Percentiles rank a stretch among this genome's conserved stretches.
phyloP scores from a whole-genome alignment of 164 flowering plant species.

The Santalum album region DNA sequence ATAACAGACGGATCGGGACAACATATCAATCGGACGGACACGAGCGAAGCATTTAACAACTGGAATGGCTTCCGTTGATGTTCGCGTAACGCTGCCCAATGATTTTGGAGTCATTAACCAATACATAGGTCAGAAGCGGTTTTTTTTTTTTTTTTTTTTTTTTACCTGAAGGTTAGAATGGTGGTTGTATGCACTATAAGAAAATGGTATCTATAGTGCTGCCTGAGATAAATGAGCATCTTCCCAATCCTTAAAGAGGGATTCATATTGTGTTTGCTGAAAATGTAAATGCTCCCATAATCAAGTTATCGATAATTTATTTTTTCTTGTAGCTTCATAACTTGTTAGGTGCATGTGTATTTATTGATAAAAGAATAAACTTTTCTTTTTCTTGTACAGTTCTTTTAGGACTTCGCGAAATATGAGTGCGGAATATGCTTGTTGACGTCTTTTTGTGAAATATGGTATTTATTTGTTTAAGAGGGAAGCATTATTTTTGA shows the following conservation, averaged over 20 bases:
- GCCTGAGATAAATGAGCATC: neutral
- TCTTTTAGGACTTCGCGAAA: no score
- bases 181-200: neutral
- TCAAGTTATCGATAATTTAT: no score
- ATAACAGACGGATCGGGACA: neutral
- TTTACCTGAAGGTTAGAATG: neutral
- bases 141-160: neutral
- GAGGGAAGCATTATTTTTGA: no score
- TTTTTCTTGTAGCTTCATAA: no score
- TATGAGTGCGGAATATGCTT: no score
- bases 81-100: neutral
- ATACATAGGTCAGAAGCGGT: neutral
- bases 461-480: no score
- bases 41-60: neutral
- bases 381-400: no score
- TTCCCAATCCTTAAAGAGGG: slow-evolving; percentile 8
- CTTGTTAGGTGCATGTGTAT: no score
- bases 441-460: no score
- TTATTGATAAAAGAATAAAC: no score
- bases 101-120: neutral
- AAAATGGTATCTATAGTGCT: neutral
- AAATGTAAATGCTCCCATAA: no score
- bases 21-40: neutral
- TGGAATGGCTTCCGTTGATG: neutral
- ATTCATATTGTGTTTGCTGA: neutral